Percentiles rank a stretch among this genome's conserved stretches.
Evolutionary conservation across 2,329 filamentous ascomycete genomes (phyloP).

Genomic region (Elsinoe perseae): DNA sequence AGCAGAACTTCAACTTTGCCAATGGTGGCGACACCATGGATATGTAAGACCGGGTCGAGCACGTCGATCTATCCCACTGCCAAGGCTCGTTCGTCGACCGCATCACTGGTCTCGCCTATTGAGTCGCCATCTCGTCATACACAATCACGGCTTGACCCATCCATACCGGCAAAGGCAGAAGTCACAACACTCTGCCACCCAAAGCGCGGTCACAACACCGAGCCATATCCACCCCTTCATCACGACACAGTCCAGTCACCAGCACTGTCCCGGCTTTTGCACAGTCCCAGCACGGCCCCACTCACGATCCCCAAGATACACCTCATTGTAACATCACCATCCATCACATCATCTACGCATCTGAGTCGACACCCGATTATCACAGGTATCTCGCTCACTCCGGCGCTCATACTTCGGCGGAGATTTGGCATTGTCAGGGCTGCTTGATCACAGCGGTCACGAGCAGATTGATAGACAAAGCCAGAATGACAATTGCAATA

Average conservation of each 20-base stretch:
- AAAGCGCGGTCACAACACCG: neutral
- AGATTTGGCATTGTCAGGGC: neutral
- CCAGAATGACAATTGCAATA: slow-evolving; percentile 13
- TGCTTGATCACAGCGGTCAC: neutral
- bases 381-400: slow-evolving; percentile 9
- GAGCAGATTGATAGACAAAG: slow-evolving; percentile 14
- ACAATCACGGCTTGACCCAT: neutral
- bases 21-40: slow-evolving; percentile 67
- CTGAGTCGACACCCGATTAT: slow-evolving; percentile 5
- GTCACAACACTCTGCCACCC: neutral
- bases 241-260: slow-evolving; percentile 6
- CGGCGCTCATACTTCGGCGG: slow-evolving; percentile 1
- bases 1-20: slow-evolving; percentile 90
- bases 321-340: slow-evolving; percentile 14
- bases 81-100: neutral
- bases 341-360: neutral
- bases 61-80: neutral
- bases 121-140: neutral
- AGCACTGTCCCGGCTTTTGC: neutral
- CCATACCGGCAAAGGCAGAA: neutral
- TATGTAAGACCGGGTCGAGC: slow-evolving; percentile 33
- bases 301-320: slow-evolving; percentile 13
- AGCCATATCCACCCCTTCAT: neutral
- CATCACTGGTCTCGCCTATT: neutral
- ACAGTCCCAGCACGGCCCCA: slow-evolving; percentile 3